Base-by-base conservation (phyloP, 2,329 filamentous ascomycete genomes). In the Dendryphion nanum region DNA sequence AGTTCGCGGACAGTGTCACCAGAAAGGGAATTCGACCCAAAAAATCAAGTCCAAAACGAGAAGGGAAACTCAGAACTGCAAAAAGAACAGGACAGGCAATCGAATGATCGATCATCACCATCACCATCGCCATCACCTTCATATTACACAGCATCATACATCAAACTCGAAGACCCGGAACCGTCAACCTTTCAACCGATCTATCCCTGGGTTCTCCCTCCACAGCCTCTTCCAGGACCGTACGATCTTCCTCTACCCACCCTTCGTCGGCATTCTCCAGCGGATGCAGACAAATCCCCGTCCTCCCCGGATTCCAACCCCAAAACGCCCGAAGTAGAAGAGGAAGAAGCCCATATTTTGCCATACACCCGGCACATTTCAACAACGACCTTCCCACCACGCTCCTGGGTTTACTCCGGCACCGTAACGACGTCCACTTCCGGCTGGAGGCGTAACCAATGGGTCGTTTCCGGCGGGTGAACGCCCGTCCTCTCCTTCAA, bases 181-280 rank as follows among this genome's bases (percentile, higher is more conserved):
- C 39, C 47, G 30, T 44, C 55, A 5, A 37, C 41, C 8, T 47
- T 51, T 31, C 42, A 39, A 12, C 53, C 59, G 5, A 46, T 60
- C n/a, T 55, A 62, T 38, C 62, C 62, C 21, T 65, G 62, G 62
- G 52, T 43, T 14, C 41, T 46, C 17, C 55, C 59, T 12, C 61
- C 61, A 16, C 50, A 58, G 46, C 41, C 40, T 30, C 43, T 65
- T 10, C 62, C 62, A 32, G 61, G 61, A 17, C 62, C 62, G 18
- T 63, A 64, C 33, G 59, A 63, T 42, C 53, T 58, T 37, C 62
- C 62, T 33, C 45, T 58, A 10, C 59, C 61, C 6, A 62, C 54
- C 1, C 39, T 62, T 15, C 48, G 48, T 14, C 33, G 39, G 29
- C 39, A 55, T 26, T 52, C 51, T 1, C 44, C 47, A 30, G 17